Percentiles rank a stretch among this genome's conserved stretches.
Evolutionary conservation across 805 yeast species (phyloP).

Genomic region (Barnettozyma siamensis): DNA sequence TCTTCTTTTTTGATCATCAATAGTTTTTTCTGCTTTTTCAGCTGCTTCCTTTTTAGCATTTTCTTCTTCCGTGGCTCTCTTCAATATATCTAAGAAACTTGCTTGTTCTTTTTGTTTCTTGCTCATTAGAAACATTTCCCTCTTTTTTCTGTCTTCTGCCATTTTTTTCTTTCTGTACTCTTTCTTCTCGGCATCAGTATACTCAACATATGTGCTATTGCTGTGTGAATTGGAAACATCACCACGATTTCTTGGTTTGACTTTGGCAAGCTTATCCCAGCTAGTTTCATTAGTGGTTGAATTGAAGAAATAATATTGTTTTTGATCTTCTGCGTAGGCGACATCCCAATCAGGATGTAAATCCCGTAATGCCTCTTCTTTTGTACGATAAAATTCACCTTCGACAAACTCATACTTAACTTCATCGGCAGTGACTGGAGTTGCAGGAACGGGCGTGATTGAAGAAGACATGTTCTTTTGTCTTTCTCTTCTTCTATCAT

Average conservation of each 20-base stretch:
- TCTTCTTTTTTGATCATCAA: slow-evolving; percentile 10
- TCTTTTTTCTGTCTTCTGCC: slow-evolving; percentile 25
- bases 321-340: slow-evolving; percentile 42
- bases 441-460: background rate
- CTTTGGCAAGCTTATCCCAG: slow-evolving; percentile 52
- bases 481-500: slow-evolving; percentile 19
- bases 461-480: background rate
- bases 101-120: slow-evolving; percentile 18
- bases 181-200: slow-evolving; percentile 20
- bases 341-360: slow-evolving; percentile 24
- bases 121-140: slow-evolving; percentile 19
- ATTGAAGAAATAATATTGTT: slow-evolving; percentile 45
- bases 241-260: slow-evolving; percentile 10
- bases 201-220: background rate
- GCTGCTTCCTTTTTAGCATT: slow-evolving; percentile 20
- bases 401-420: background rate
- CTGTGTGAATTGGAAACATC: background rate
- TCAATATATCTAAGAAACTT: slow-evolving; percentile 32
- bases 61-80: slow-evolving; percentile 31
- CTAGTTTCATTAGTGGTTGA: slow-evolving; percentile 36
- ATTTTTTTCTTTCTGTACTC: slow-evolving; percentile 27
- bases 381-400: slow-evolving; percentile 36
- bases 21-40: slow-evolving; percentile 19
- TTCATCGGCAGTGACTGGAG: slow-evolving; percentile 6
- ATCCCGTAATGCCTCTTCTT: slow-evolving; percentile 3